Conservation (phyloP, 371 early-diverging fungal species). For the Catenaria anguillulae region DNA sequence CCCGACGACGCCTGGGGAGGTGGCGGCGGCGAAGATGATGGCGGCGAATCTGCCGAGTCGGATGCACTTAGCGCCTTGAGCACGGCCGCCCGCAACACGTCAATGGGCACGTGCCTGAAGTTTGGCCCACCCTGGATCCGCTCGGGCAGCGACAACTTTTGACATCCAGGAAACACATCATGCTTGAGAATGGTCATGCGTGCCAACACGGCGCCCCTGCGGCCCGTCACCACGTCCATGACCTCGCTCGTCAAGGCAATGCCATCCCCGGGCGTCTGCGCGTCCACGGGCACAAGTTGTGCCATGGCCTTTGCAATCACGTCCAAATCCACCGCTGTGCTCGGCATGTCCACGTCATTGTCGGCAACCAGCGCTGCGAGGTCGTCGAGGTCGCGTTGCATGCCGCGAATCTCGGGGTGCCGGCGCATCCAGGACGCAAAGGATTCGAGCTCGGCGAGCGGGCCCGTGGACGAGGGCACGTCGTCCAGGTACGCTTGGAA, state of each 20-base stretch:
- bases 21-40: no score
- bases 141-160: constrained; percentile 45
- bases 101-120: constrained; percentile 37
- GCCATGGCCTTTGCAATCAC: neutral
- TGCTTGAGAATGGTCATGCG: constrained; percentile 50
- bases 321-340: constrained; percentile 13
- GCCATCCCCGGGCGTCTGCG: constrained; percentile 38
- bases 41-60: neutral
- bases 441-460: constrained; percentile 26
- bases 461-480: constrained; percentile 17
- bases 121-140: constrained; percentile 52
- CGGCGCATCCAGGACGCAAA: constrained; percentile 44
- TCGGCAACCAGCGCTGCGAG: constrained; percentile 15
- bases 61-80: constrained; percentile 7
- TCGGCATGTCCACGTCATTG: neutral
- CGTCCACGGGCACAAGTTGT: constrained; percentile 38
- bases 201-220: constrained; percentile 46
- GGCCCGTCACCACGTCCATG: constrained; percentile 33
- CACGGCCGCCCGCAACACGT: constrained; percentile 25
- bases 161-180: constrained; percentile 56
- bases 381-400: constrained; percentile 31
- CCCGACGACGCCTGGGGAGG: no score
- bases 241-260: constrained; percentile 49
- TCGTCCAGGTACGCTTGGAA: constrained; percentile 40
- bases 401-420: constrained; percentile 42